phyloP scores from a whole-genome alignment of 148 eudicot genomes.

The Rhododendron williamsianum region DNA sequence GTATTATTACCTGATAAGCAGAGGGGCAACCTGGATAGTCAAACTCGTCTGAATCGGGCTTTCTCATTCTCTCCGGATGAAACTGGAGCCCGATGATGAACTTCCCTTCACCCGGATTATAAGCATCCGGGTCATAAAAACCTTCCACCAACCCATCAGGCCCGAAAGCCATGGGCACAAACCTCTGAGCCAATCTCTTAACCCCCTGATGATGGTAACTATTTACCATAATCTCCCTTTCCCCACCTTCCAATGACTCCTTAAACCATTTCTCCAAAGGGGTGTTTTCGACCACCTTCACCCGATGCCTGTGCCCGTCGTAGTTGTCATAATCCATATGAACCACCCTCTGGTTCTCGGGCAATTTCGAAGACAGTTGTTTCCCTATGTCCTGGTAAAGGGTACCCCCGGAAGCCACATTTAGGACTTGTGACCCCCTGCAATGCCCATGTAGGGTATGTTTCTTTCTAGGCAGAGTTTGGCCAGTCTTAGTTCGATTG shows the following conservation, averaged over 20 bases:
- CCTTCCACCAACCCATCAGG: slow-evolving; percentile 78
- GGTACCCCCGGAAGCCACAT: slow-evolving; percentile 87
- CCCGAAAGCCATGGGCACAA: slow-evolving; percentile 75
- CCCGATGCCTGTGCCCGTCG: slow-evolving; percentile 68
- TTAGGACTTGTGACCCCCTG: slow-evolving; percentile 80
- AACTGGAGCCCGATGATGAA: slow-evolving; percentile 85
- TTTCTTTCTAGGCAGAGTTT: slow-evolving; percentile 74
- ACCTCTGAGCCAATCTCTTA: slow-evolving; percentile 59
- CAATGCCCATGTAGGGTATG: slow-evolving; percentile 90
- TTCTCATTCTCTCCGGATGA: slow-evolving; percentile 87
- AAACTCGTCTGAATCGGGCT: slow-evolving; percentile 42
- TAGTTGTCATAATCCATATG: slow-evolving; percentile 75
- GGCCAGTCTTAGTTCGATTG: slow-evolving; percentile 63
- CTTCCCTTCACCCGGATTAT: slow-evolving; percentile 73
- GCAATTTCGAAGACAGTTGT: slow-evolving; percentile 34
- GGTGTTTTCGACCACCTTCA: slow-evolving; percentile 47
- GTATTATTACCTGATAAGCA: slow-evolving; percentile 55
- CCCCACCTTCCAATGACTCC: slow-evolving; percentile 21
- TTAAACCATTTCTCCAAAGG: slow-evolving; percentile 69
- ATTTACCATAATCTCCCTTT: slow-evolving; percentile 56
- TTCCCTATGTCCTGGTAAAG: slow-evolving; percentile 69
- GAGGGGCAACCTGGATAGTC: slow-evolving; percentile 78
- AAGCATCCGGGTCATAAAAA: slow-evolving; percentile 70
- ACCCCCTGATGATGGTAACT: slow-evolving; percentile 96
- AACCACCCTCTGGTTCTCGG: slow-evolving; percentile 34